phyloP scores from a whole-genome alignment of 768 basidiomycete genomes.

The Saitozyma podzolica region DNA sequence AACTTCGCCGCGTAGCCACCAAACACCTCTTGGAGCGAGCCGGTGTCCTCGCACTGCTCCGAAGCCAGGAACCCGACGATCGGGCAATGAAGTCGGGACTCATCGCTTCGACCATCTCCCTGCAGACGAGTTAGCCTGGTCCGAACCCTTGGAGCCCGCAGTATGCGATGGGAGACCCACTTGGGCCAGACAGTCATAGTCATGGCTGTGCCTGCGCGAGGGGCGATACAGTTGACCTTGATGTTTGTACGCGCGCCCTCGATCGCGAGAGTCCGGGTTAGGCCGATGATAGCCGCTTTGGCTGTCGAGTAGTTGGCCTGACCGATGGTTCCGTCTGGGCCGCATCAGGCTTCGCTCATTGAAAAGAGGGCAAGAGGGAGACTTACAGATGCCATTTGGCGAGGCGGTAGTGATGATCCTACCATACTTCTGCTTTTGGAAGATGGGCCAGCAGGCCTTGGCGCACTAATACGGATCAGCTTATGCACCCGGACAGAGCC shows the following conservation, averaged over 20 bases:
- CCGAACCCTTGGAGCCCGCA: neutral
- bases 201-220: slow-evolving; percentile 88
- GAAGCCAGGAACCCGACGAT: slow-evolving; percentile 87
- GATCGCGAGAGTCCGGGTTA: slow-evolving; percentile 84
- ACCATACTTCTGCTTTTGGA: slow-evolving; percentile 94
- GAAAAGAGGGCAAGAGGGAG: neutral
- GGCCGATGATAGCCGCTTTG: slow-evolving; percentile 84
- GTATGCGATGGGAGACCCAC: slow-evolving; percentile 50
- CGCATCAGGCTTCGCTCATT: slow-evolving; percentile 1
- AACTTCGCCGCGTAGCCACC: slow-evolving; percentile 92
- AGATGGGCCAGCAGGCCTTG: slow-evolving; percentile 93
- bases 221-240: slow-evolving; percentile 80
- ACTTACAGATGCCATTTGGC: slow-evolving; percentile 85
- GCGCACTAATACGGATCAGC: slow-evolving; percentile 62
- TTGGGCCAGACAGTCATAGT: slow-evolving; percentile 70
- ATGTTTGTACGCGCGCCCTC: slow-evolving; percentile 93
- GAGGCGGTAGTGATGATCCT: slow-evolving; percentile 93
- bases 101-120: slow-evolving; percentile 76
- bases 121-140: slow-evolving; percentile 12
- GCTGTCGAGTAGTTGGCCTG: slow-evolving; percentile 94
- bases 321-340: slow-evolving; percentile 85
- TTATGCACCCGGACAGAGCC: neutral
- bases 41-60: slow-evolving; percentile 71
- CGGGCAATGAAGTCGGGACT: slow-evolving; percentile 87
- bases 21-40: slow-evolving; percentile 76